Evolutionary conservation across 202 grass and related monocot genomes (phyloP), one percentile per base, ranked within the genome.

Genomic region (Schoenoplectus tabernaemontani): DNA sequence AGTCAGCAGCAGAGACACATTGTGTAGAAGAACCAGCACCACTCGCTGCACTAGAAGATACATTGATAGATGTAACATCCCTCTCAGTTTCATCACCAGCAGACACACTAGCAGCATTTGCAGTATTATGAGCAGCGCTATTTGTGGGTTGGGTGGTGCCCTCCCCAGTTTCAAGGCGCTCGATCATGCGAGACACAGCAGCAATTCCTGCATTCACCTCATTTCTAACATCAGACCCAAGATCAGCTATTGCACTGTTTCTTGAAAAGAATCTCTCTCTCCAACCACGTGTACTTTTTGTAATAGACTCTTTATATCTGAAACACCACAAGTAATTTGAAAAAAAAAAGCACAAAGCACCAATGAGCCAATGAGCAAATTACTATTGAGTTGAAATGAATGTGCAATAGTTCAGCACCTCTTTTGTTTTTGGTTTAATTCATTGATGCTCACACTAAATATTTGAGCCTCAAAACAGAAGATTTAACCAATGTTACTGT

Each of bases 231-330:
- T 96, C 90, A 82, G 88, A 90, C 37, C 93, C 84, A 74, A 96
- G 51, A 83, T 90, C 93, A 0, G 87, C 84, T 43, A 96, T 85
- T 42, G 88, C 77, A 82, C 72, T 89, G 22, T 81, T 90, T 59
- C 93, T 86, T 30, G 93, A 82, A 78, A 96, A 92, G 58, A 89
- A 84, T 60, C 77, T 87, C 20, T 96, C 93, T 54, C 78, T 96
- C 93, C 90, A 96, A 59, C 90, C 93, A 75, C 93, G 75, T 1
- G 93, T 87, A 69, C 81, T 92, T 80, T 90, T 96, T 51, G 88
- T 83, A 67, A 96, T 84, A 56, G 88, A 96, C 44, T 96, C 90
- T 71, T 90, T 96, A 82, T 96, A 96, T 78, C 93, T 96, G 72
- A 82, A 84, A 67, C 12, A n/a, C 56, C 56, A 50, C 24, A 3